Base-by-base conservation (phyloP, 2,329 filamentous ascomycete genomes). In the Xylaria sp. region DNA sequence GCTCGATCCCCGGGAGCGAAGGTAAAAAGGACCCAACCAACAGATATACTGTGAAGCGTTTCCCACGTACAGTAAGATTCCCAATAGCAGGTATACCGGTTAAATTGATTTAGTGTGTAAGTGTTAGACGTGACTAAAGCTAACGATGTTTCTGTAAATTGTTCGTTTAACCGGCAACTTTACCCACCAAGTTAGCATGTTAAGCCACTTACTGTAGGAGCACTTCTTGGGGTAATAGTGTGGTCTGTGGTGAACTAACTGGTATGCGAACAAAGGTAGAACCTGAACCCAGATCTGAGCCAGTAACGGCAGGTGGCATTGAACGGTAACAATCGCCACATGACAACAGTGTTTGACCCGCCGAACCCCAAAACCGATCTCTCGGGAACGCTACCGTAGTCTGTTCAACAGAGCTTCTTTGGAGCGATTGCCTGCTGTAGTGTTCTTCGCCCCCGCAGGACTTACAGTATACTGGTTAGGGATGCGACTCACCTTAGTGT, bases 1-100 rank as follows among this genome's bases (percentile, higher is more conserved):
- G 69, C 69, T 63, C 62, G 62, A 57, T 70, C 58, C 65, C 65
- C 69, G 62, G 69, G 66, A 20, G 23, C 52, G 51, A 63, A 59
- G 31, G 60, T 34, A 28, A 60, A 15, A 34, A 28, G 13, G 57
- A 55, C n/a, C 23, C 12, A 37, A 20, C 55, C 41, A 57, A 34
- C 28, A 50, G 23, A 58, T 52, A 44, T 51, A 37, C 31, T 7
- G 8, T 20, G 28, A 31, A 44, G 54, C 15, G 44, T 52, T 41
- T 65, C 41, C 25, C 41, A 39, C n/a, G 18, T n/a, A 41, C 12
- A 46, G 5, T 39, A 44, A 18, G 41, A 56, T 15, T 37, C 34
- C 7, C 8, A 37, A 10, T 37, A 37, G 34, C 8, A 37, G 10
- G 7, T 10, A 37, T 9, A 57, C 39, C 58, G 56, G 52, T 58